Evolutionary conservation across 2,329 filamentous ascomycete genomes (phyloP), one percentile per base, ranked within the genome.

Genomic region (Tolypocladium cylindrosporum): DNA sequence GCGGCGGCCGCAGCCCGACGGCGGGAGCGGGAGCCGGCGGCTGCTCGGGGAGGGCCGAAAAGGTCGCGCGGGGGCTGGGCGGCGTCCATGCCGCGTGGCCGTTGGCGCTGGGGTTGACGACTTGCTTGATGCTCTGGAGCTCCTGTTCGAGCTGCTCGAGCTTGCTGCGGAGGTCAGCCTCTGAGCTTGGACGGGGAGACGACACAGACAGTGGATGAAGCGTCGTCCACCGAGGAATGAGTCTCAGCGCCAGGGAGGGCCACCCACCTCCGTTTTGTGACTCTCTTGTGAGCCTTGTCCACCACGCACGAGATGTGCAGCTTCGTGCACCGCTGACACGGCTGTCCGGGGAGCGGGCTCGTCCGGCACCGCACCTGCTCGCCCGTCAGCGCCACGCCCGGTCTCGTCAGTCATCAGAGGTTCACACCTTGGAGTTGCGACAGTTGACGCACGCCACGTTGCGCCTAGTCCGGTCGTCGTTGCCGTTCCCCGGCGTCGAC

Each of bases 71-170:
- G 6, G 70, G 66, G 54, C 66, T 67, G 13, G 71, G 62, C 11
- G 69, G 66, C 40, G 68, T 66, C 66, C 67, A 68, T 34, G 63
- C 54, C 14, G 62, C 27, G 2, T 66, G 66, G 39, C 58, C 56
- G 5, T 62, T 61, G 27, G 31, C 59, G 45, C 57, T 61, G 24
- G 65, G 68, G 16, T 71, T 68, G 48, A 83, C 80, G 51, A 75
- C 77, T 61, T 81, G 74, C 63, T 81, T 81, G 64, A 82, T 82
- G 64, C 70, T 78, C 61, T 73, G 76, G n/a, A 83, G 75, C 64
- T 82, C 80, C 60, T 79, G 76, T 55, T 78, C 79, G 5, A 83
- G 70, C 60, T 80, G 76, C 61, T 83, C 80, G 3, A 83, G 70
- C 65, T 83, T 83, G 63, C 80, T 82, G 53, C 3, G 36, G 43